Evolutionary conservation across 2,329 filamentous ascomycete species (phyloP), one percentile per base, ranked within the genome.

Genomic region (Aquanectria penicillioides): DNA sequence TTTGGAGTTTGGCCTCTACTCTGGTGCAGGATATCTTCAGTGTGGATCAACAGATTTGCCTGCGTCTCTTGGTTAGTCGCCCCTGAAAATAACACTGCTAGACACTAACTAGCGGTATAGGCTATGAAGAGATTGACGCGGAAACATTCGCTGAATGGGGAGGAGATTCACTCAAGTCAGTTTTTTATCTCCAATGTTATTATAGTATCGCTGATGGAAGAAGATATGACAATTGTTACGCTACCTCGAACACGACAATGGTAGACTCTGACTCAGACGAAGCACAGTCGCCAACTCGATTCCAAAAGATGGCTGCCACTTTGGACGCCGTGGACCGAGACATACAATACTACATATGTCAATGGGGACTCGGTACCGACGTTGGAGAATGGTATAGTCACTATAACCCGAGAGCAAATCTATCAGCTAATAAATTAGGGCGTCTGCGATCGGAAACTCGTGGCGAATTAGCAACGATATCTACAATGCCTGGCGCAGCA

Each of bases 401-500:
- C 3, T 4, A 0, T 5, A 0, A 1, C 1, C 10, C 0, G 5
- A 2, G 0, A 1, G 5, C 0, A 10, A 1, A 26, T 2, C n/a
- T n/a, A n/a, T 11, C n/a, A 4, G 13, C 51, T 65, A 1, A 69
- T 1, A 8, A 0, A 0, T 10, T 3, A 75, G 74, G 74, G 80
- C 81, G 0, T 74, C 80, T 2, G 68, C 69, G 1, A 71, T 83
- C 3, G 80, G 80, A 1, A 79, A 83, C 38, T 75, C 76, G 0
- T 84, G 81, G 77, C 73, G 82, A 36, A 84, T 85, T 55, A 81
- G 80, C 51, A 84, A 85, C 58, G 82, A 85, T 61, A 84, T 85
- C 48, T 81, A 79, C 52, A 80, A 81, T 33, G 73, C 73, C 12
- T 85, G 83, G 83, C 73, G 78, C 18, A 78, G 76, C 29, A 79